Evolutionary conservation across 768 basidiomycete genomes (phyloP).

Genomic region (Boletus tylopilopsis): DNA sequence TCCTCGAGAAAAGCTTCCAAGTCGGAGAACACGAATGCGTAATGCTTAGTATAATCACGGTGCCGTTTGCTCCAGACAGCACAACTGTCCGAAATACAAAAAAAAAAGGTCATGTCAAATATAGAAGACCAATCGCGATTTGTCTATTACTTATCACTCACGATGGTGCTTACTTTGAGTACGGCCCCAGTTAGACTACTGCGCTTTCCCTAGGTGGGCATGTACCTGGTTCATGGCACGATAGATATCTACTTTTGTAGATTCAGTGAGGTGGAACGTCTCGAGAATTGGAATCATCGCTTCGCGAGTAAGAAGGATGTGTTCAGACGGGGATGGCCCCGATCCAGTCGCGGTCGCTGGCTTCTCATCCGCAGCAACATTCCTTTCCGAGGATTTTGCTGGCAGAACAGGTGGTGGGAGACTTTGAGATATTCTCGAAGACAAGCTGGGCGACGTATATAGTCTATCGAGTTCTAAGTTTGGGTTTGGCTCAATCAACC

Average conservation of each 20-base stretch:
- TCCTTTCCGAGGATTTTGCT: conserved; percentile 10
- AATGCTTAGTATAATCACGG: no score
- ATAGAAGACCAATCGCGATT: conserved; percentile 8
- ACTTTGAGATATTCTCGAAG: conserved; percentile 10
- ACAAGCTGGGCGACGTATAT: conserved; percentile 38
- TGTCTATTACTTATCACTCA: conserved; percentile 12
- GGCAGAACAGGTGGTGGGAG: conserved; percentile 6
- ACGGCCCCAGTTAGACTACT: background rate
- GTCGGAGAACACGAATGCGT: no score
- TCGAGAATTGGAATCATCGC: conserved; percentile 51
- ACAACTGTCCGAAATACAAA: background rate
- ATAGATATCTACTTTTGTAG: conserved; percentile 48
- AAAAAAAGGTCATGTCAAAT: background rate
- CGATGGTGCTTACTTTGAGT: background rate
- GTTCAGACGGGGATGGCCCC: conserved; percentile 15
- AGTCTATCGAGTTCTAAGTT: conserved; percentile 54
- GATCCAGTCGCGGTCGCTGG: background rate
- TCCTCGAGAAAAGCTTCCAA: no score
- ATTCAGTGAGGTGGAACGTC: conserved; percentile 43
- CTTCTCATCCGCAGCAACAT: background rate
- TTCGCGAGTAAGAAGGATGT: conserved; percentile 47
- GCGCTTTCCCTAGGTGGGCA: conserved; percentile 24
- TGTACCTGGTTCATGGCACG: conserved; percentile 63
- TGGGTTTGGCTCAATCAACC: conserved; percentile 53
- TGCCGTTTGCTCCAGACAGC: no score